Conservation (phyloP, 495 filamentous ascomycete species). For the Annulohypoxylon maeteangense region DNA sequence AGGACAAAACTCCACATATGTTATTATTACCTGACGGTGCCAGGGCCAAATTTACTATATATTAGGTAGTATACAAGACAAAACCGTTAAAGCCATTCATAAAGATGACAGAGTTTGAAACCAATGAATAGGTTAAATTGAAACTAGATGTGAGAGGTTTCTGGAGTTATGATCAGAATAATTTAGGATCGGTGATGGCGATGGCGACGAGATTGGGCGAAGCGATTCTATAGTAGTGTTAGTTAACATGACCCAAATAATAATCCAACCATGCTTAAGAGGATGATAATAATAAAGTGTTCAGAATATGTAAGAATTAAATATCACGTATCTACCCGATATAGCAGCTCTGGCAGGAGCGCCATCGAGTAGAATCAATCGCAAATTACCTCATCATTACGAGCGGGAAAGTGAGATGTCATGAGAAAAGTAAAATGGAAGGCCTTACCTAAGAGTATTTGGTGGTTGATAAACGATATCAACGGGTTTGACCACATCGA, state of each 20-base stretch:
- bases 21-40: too few relatives aligned
- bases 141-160: neutral
- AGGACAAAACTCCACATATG: too few relatives aligned
- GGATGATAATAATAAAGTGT: neutral
- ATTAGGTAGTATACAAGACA: too few relatives aligned
- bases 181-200: neutral
- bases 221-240: slow-evolving; percentile 10
- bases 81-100: too few relatives aligned
- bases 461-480: neutral
- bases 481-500: too few relatives aligned
- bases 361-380: slow-evolving; percentile 87
- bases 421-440: slow-evolving; percentile 15
- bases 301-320: slow-evolving; percentile 99
- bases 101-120: too few relatives aligned
- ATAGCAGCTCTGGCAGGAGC: slow-evolving; percentile 86
- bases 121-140: too few relatives aligned
- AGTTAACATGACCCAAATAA: slow-evolving; percentile 1
- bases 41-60: too few relatives aligned
- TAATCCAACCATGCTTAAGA: neutral
- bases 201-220: neutral
- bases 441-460: slow-evolving; percentile 19
- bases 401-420: slow-evolving; percentile 32
- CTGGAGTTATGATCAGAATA: neutral
- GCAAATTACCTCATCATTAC: slow-evolving; percentile 98
- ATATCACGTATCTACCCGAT: slow-evolving; percentile 80